Evolutionary conservation across 2,329 filamentous ascomycete species (phyloP).

Genomic region (Stachybotrys chartarum): DNA sequence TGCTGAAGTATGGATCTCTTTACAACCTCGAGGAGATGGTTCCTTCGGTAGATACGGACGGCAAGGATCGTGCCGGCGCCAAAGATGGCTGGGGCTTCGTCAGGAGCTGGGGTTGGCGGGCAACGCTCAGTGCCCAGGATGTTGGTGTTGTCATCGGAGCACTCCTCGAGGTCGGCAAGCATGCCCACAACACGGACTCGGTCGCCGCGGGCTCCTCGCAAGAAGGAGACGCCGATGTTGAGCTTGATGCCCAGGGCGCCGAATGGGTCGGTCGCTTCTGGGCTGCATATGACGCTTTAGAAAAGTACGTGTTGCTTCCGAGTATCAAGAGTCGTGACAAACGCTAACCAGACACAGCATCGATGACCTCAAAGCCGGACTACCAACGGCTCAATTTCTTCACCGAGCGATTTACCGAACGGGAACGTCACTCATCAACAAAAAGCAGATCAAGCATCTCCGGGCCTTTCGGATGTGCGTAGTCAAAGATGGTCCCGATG

Average conservation of each 20-base stretch:
- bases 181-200: slow-evolving; percentile 27
- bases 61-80: slow-evolving; percentile 59
- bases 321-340: background rate
- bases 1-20: slow-evolving; percentile 84
- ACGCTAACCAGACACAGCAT: slow-evolving; percentile 43
- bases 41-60: slow-evolving; percentile 66
- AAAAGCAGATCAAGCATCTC: slow-evolving; percentile 88
- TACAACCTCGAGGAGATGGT: slow-evolving; percentile 95
- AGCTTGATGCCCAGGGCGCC: slow-evolving; percentile 46
- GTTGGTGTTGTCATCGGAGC: slow-evolving; percentile 90
- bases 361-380: slow-evolving; percentile 64
- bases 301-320: slow-evolving; percentile 44
- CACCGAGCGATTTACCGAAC: slow-evolving; percentile 91
- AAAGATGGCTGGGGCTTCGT: slow-evolving; percentile 98
- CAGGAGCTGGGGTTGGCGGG: slow-evolving; percentile 94
- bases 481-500: slow-evolving; percentile 90
- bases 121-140: slow-evolving; percentile 86
- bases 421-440: slow-evolving; percentile 83
- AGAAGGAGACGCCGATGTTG: slow-evolving; percentile 39
- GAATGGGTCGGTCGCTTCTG: slow-evolving; percentile 64
- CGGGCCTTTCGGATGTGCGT: slow-evolving; percentile 92
- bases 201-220: slow-evolving; percentile 23
- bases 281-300: slow-evolving; percentile 65
- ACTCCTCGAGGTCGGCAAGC: slow-evolving; percentile 82
- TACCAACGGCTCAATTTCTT: slow-evolving; percentile 80